phyloP scores from a whole-genome alignment of 208 protist species.

The Leptomonas seymouri region DNA sequence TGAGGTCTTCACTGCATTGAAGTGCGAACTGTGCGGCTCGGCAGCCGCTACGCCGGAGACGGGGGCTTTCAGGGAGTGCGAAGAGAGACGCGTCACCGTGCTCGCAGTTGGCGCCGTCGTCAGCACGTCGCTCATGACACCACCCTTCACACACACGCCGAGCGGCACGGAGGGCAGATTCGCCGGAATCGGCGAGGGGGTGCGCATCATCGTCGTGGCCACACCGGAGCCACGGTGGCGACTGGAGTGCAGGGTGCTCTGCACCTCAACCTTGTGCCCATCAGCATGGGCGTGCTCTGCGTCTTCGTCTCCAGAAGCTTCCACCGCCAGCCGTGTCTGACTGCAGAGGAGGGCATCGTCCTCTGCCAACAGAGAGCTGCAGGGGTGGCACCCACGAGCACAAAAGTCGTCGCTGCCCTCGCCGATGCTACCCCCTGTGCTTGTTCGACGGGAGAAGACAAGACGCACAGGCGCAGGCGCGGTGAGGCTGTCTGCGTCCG shows the following conservation, averaged over 20 bases:
- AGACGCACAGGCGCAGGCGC: conserved; percentile 8
- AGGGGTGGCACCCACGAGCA: not conserved
- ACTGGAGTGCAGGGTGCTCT: conserved; percentile 20
- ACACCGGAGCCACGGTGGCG: not conserved
- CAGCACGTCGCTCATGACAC: conserved; percentile 9
- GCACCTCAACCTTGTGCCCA: not conserved
- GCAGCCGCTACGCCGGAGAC: no score
- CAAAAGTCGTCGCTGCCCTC: not conserved
- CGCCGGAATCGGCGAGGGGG: conserved; percentile 1
- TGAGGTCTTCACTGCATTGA: no score
- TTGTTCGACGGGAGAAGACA: conserved; percentile 6
- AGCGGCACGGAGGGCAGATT: not conserved
- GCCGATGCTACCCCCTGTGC: conserved; percentile 1
- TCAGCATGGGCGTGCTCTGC: not conserved
- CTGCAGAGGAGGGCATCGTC: not conserved
- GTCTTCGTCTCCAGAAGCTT: not conserved
- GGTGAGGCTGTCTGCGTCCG: not conserved
- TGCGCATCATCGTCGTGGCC: conserved; percentile 3
- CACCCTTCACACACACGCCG: not conserved
- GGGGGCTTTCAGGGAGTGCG: not conserved
- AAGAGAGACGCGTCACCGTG: not conserved
- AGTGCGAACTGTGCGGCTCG: no score
- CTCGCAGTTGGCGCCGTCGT: not conserved
- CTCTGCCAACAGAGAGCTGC: not conserved
- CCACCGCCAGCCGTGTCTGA: not conserved